Evolutionary conservation across 2,329 filamentous ascomycete species (phyloP).

Genomic region (Colletotrichum sojae): DNA sequence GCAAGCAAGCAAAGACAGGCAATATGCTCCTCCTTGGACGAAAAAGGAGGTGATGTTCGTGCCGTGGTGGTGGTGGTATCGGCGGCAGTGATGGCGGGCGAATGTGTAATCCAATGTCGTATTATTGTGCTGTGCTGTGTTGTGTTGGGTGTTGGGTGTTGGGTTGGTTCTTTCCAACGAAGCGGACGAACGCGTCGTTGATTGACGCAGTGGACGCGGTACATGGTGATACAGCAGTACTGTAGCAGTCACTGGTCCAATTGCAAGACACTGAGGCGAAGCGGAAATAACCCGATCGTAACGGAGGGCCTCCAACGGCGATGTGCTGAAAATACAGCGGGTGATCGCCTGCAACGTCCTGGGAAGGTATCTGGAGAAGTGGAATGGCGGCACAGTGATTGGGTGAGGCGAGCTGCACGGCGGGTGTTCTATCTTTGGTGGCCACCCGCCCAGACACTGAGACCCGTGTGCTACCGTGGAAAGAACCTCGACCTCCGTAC

Average conservation of each 20-base stretch:
- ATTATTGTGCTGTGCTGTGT: neutral
- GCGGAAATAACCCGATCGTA: neutral
- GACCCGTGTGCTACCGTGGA: too few species aligned
- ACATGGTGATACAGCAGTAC: too few species aligned
- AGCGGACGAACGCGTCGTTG: too few species aligned
- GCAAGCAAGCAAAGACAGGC: neutral
- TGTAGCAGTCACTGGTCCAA: too few species aligned
- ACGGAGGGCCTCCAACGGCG: neutral
- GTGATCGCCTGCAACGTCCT: conserved; percentile 19
- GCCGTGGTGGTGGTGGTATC: neutral
- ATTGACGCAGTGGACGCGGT: too few species aligned
- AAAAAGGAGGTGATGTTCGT: neutral
- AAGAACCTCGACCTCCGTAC: too few species aligned
- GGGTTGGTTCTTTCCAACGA: too few species aligned
- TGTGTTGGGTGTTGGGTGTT: neutral
- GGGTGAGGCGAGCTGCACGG: neutral
- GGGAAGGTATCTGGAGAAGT: neutral
- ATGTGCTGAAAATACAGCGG: conserved; percentile 28
- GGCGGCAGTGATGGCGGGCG: neutral
- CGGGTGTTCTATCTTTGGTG: conserved; percentile 8
- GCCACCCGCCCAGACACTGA: neutral
- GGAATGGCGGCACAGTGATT: neutral
- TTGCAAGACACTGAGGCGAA: neutral
- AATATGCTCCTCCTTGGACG: neutral
- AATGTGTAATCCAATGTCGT: too few species aligned